Conservation (phyloP, 2,329 filamentous ascomycete genomes). For the Botrytis medusae region DNA sequence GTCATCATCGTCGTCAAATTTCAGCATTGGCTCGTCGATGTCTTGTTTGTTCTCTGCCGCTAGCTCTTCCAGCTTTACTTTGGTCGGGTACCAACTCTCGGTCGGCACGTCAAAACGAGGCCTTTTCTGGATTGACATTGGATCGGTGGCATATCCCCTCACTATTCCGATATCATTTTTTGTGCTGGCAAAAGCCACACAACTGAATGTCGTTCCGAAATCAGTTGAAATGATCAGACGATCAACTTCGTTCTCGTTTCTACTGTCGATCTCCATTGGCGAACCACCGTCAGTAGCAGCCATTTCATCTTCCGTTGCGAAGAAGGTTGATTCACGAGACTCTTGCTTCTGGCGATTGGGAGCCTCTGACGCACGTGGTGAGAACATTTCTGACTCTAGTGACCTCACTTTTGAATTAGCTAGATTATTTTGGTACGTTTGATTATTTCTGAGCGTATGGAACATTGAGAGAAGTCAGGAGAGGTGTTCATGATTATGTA, state of each 20-base stretch:
- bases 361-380: not conserved
- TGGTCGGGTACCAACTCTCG: slow-evolving; percentile 26
- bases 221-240: slow-evolving; percentile 26
- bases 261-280: slow-evolving; percentile 8
- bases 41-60: not conserved
- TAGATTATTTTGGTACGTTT: not conserved
- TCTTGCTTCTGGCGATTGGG: not conserved
- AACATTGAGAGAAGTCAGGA: not conserved
- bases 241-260: slow-evolving; percentile 5
- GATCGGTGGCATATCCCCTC: slow-evolving; percentile 24
- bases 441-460: not conserved
- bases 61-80: slow-evolving; percentile 13
- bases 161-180: slow-evolving; percentile 19
- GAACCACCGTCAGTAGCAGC: not conserved
- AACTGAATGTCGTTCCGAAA: slow-evolving; percentile 29
- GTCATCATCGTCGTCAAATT: not conserved
- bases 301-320: not conserved
- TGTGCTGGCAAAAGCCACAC: slow-evolving; percentile 24
- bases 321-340: slow-evolving; percentile 1
- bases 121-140: slow-evolving; percentile 2
- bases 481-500: not conserved
- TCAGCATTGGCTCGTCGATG: not conserved
- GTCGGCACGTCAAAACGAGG: slow-evolving; percentile 25
- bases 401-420: not conserved
- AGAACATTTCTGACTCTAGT: not conserved